Evolutionary conservation across 768 basidiomycete genomes (phyloP).

Genomic region (Exidia glandulosa): DNA sequence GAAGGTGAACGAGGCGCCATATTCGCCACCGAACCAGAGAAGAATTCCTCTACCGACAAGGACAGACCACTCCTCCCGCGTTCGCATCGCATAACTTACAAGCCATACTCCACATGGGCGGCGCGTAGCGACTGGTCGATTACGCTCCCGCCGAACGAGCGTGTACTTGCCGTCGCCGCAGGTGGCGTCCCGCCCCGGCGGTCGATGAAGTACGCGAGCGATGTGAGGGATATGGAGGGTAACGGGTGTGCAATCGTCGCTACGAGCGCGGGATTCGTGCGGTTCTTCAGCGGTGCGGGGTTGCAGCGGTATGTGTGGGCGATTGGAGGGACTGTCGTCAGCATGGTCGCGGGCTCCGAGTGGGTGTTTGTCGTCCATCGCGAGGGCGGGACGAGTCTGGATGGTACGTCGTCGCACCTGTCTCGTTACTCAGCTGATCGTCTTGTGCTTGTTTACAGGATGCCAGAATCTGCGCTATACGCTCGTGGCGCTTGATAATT

Average conservation of each 20-base stretch:
- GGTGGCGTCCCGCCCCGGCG: conserved; percentile 53
- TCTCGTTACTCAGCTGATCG: background rate
- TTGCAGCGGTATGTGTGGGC: conserved; percentile 75
- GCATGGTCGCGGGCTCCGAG: conserved; percentile 78
- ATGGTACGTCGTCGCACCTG: conserved; percentile 73
- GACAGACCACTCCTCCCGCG: too few relatives aligned
- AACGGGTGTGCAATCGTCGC: conserved; percentile 81
- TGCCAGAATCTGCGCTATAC: conserved; percentile 85
- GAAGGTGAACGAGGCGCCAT: conserved; percentile 87
- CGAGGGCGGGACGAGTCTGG: conserved; percentile 88
- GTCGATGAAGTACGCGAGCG: conserved; percentile 28
- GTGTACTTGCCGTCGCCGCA: conserved; percentile 66
- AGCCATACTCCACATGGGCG: conserved; percentile 76
- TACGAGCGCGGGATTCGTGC: conserved; percentile 73
- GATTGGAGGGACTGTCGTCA: conserved; percentile 83
- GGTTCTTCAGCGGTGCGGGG: conserved; percentile 88
- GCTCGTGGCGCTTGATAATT: conserved; percentile 79
- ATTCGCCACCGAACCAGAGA: conserved; percentile 58
- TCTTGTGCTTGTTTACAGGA: conserved; percentile 33
- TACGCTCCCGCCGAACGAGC: conserved; percentile 44
- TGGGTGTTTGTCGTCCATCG: conserved; percentile 84
- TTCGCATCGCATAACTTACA: too few relatives aligned
- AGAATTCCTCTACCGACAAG: conserved; percentile 34
- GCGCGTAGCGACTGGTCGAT: conserved; percentile 71
- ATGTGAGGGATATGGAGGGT: conserved; percentile 57